A percentile compares a stretch with the other conserved stretches of the same genome.
These are phyloP conservation scores for Ustilago crameri DNA, from an alignment of 1,284 basidiomycete genomes.

Conservation along the genomic window DNA sequence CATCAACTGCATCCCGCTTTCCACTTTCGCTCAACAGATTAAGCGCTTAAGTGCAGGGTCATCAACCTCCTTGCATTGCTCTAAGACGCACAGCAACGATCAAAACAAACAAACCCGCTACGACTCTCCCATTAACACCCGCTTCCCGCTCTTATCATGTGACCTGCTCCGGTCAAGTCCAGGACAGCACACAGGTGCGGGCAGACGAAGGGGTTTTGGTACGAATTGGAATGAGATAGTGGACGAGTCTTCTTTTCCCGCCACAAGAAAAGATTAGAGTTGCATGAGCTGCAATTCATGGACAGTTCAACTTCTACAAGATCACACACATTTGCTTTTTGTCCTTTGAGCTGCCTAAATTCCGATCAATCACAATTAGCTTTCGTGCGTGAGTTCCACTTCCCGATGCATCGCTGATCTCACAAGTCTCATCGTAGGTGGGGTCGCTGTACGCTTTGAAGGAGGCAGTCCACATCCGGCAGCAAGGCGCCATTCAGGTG, in stretches of 20 bases:
- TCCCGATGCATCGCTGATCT: neutral
- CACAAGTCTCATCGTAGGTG: neutral
- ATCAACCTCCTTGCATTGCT: neutral
- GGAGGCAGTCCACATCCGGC: too few species aligned
- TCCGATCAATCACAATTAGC: neutral
- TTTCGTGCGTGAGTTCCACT: neutral
- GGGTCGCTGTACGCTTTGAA: neutral
- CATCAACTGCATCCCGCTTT: neutral
- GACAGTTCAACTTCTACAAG: constrained; percentile 24
- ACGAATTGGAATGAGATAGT: too few species aligned
- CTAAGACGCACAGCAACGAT: constrained; percentile 7
- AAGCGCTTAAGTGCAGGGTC: constrained; percentile 2
- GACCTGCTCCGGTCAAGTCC: neutral
- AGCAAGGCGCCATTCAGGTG: neutral
- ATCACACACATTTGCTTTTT: neutral
- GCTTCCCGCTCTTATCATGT: neutral
- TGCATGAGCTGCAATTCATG: neutral
- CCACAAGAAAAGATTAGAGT: too few species aligned
- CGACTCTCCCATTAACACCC: neutral
- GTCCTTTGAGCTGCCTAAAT: neutral
- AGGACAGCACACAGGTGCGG: neutral
- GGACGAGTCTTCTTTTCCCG: neutral
- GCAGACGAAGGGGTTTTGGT: too few species aligned
- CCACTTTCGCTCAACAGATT: neutral
- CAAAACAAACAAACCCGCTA: constrained; percentile 19